Evolutionary conservation across 208 protist genomes (phyloP).

Genomic region (Trypanosoma avium): DNA sequence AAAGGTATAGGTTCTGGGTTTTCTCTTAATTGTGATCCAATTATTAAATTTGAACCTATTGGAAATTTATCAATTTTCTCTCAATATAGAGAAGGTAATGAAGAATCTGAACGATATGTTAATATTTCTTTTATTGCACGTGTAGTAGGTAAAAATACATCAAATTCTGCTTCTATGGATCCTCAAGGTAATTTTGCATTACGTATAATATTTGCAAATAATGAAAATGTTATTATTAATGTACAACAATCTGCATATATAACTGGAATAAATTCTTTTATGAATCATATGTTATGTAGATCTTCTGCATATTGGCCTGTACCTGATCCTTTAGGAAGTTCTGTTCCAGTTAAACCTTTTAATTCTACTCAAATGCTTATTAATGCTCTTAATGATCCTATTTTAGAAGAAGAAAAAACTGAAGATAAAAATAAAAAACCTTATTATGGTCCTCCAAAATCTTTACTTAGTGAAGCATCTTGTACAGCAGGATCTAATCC

Average conservation of each 20-base stretch:
- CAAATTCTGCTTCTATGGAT: slow-evolving; percentile 30
- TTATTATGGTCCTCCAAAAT: slow-evolving; percentile 37
- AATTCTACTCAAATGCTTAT: slow-evolving; percentile 30
- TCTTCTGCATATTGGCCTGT: slow-evolving; percentile 83
- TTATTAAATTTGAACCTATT: slow-evolving; percentile 51
- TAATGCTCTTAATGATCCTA: background rate
- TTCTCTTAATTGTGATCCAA: slow-evolving; percentile 51
- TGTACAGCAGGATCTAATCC: slow-evolving; percentile 7
- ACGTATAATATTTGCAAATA: slow-evolving; percentile 38
- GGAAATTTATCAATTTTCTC: background rate
- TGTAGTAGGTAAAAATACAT: slow-evolving; percentile 45
- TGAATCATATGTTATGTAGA: slow-evolving; percentile 49
- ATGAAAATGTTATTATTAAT: slow-evolving; percentile 41
- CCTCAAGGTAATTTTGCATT: slow-evolving; percentile 62
- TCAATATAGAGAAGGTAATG: background rate
- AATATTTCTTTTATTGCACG: slow-evolving; percentile 62
- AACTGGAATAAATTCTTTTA: slow-evolving; percentile 63
- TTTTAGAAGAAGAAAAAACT: slow-evolving; percentile 11
- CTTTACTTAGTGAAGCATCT: background rate
- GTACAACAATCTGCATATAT: slow-evolving; percentile 80
- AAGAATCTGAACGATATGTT: background rate
- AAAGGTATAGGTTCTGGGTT: slow-evolving; percentile 39
- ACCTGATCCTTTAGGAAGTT: slow-evolving; percentile 63
- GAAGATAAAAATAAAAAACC: slow-evolving; percentile 4
- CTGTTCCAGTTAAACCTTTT: slow-evolving; percentile 62